Percentiles rank a stretch among this genome's conserved stretches.
These are phyloP conservation scores for Jaapia argillacea DNA, from an alignment of 768 basidiomycete species.

Conservation along the genomic window DNA sequence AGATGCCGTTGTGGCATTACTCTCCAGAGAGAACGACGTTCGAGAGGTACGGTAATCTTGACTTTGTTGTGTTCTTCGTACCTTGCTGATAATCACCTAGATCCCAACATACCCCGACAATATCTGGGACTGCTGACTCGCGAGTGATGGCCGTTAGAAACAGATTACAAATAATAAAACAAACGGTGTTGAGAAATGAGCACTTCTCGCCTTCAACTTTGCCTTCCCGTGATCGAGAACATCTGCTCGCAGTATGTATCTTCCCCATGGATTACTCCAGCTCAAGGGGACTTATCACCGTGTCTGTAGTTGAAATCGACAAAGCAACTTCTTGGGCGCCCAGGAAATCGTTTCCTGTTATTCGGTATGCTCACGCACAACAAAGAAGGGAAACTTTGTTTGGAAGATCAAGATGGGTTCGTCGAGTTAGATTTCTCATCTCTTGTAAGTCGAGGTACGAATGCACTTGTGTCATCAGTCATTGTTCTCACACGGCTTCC, in stretches of 20 bases:
- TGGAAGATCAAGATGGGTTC: conserved; percentile 89
- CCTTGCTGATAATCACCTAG: conserved; percentile 23
- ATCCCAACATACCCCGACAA: conserved; percentile 41
- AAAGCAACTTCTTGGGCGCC: conserved; percentile 88
- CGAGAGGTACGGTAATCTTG: conserved; percentile 50
- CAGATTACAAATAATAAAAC: conserved; percentile 82
- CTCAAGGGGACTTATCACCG: not conserved
- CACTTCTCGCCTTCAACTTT: conserved; percentile 96
- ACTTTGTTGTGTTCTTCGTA: conserved; percentile 2
- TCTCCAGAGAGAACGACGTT: conserved; percentile 80
- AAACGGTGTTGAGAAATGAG: conserved; percentile 90
- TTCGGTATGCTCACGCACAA: conserved; percentile 87
- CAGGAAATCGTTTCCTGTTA: conserved; percentile 83
- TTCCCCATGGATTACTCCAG: not conserved
- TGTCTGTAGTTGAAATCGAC: conserved; percentile 81
- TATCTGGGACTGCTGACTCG: conserved; percentile 80
- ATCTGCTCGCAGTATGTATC: conserved; percentile 70
- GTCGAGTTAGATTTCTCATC: conserved; percentile 86
- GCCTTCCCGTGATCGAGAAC: conserved; percentile 78
- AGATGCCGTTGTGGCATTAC: conserved; percentile 95
- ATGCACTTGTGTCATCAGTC: no score
- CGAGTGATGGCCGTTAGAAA: conserved; percentile 75
- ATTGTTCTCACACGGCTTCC: conserved; percentile 7
- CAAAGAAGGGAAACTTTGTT: conserved; percentile 82
- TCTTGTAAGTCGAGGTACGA: conserved; percentile 41